A percentile compares a stretch with the other conserved stretches of the same genome.
These are phyloP conservation scores for Paxillus involutus DNA, from an alignment of 768 basidiomycete genomes.

Conservation along the genomic window DNA sequence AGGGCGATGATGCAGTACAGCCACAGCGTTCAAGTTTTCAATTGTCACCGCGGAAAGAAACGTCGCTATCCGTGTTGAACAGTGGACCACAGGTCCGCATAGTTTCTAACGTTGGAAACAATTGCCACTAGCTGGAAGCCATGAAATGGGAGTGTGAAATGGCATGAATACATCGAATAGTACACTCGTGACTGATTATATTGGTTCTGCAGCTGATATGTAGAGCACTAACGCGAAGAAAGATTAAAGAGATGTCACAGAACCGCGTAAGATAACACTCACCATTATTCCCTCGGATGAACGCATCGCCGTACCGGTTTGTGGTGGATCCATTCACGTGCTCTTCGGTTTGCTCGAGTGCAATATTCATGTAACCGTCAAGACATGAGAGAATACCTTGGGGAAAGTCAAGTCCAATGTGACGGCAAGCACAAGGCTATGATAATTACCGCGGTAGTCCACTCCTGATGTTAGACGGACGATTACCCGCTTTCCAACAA, in stretches of 20 bases:
- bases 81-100: neutral
- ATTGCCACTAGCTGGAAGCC: neutral
- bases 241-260: conserved; percentile 4
- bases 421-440: neutral
- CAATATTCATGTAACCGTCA: conserved; percentile 99
- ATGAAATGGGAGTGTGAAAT: neutral
- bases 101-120: neutral
- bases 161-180: neutral
- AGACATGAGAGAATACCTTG: conserved; percentile 90
- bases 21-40: too few relatives aligned
- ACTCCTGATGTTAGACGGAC: conserved; percentile 91
- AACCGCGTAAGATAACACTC: conserved; percentile 9
- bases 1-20: too few relatives aligned
- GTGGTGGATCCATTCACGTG: conserved; percentile 86
- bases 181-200: conserved; percentile 34
- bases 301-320: conserved; percentile 92
- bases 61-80: too few relatives aligned
- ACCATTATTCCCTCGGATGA: conserved; percentile 95
- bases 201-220: conserved; percentile 68
- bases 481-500: conserved; percentile 94
- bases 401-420: neutral
- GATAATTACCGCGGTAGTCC: conserved; percentile 77
- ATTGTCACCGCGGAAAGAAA: too few relatives aligned
- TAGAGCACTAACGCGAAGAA: conserved; percentile 57
- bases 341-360: conserved; percentile 96